Conservation (phyloP, 176 grass and related monocot species). For the Rhipidocladum racemiflorum region DNA sequence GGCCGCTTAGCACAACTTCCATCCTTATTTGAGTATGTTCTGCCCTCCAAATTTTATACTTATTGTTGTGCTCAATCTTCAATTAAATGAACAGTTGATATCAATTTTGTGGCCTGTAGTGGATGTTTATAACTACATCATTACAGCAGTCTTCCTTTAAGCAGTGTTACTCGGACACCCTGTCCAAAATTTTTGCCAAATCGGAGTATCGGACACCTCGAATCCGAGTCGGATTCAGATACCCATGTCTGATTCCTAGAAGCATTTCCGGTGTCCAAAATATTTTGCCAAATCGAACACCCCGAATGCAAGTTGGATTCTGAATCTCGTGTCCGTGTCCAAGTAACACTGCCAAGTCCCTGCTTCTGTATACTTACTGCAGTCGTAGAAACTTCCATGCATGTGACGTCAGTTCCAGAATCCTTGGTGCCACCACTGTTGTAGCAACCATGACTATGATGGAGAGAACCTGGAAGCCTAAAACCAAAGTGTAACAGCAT, state of each 20-base stretch:
- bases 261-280: no score
- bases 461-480: not conserved
- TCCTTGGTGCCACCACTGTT: conserved; percentile 10
- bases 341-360: no score
- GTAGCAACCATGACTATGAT: not conserved
- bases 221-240: no score
- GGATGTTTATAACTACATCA: conserved; percentile 1
- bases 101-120: not conserved
- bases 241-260: no score
- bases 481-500: not conserved
- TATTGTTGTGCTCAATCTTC: conserved; percentile 2
- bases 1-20: conserved; percentile 43
- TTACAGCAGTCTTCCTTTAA: not conserved
- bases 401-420: not conserved
- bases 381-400: not conserved
- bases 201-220: no score
- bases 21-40: conserved; percentile 59
- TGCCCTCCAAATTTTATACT: conserved; percentile 6
- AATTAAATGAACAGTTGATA: not conserved
- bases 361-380: not conserved
- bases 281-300: no score
- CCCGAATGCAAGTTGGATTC: no score
- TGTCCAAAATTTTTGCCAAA: no score
- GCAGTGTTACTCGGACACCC: no score
- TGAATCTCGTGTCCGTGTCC: no score